A percentile compares a stretch with the other conserved stretches of the same genome.
Evolutionary conservation across 1,284 basidiomycete species (phyloP).

Genomic region (Ganoderma lucidum): DNA sequence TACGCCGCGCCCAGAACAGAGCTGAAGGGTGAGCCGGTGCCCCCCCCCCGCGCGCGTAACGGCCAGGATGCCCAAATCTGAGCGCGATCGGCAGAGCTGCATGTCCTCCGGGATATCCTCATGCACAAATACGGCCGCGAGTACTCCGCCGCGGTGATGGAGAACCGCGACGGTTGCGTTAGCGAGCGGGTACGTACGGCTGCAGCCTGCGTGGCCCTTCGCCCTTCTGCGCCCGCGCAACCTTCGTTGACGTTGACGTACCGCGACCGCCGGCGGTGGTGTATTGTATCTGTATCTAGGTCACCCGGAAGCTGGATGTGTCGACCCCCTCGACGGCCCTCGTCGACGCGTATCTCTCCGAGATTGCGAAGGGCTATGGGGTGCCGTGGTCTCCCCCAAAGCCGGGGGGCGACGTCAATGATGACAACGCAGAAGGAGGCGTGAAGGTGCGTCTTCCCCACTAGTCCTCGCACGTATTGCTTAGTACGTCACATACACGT

Average conservation of each 20-base stretch:
- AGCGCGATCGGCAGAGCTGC: conserved; percentile 70
- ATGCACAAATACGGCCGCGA: conserved; percentile 95
- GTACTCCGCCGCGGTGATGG: conserved; percentile 81
- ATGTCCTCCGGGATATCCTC: conserved; percentile 90
- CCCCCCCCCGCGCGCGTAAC: neutral
- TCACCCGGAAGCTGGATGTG: conserved; percentile 75
- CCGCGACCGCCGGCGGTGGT: neutral
- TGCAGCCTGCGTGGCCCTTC: conserved; percentile 36
- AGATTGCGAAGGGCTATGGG: conserved; percentile 89
- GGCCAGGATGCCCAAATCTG: conserved; percentile 1
- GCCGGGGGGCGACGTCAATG: conserved; percentile 37
- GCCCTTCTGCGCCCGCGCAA: conserved; percentile 3
- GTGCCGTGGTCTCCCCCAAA: conserved; percentile 69
- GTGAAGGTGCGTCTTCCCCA: conserved; percentile 43
- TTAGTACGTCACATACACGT: conserved; percentile 9
- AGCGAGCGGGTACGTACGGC: conserved; percentile 66
- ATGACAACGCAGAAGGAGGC: conserved; percentile 42
- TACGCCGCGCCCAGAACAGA: conserved; percentile 93
- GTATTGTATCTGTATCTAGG: conserved; percentile 47
- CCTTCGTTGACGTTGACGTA: conserved; percentile 9
- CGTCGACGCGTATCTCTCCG: conserved; percentile 87
- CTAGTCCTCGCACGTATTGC: neutral
- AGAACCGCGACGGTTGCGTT: conserved; percentile 84
- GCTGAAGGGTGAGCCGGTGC: conserved; percentile 70
- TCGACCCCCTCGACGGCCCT: conserved; percentile 77